These are phyloP conservation scores for Saccharum spontaneum DNA, from an alignment of 176 grass and related monocot species.

Conservation along the genomic window DNA sequence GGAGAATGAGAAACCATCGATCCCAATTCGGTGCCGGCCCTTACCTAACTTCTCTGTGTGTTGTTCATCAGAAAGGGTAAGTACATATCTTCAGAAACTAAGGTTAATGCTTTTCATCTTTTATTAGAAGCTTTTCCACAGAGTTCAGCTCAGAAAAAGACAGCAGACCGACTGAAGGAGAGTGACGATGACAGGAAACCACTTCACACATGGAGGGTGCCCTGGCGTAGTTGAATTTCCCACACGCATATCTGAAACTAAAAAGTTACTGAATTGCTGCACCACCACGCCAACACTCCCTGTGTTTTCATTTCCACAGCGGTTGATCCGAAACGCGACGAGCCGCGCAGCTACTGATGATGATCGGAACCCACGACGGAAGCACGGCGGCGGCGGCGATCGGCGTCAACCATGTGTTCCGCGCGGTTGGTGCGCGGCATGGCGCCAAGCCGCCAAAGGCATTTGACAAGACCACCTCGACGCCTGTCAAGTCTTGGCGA, in stretches of 20 bases:
- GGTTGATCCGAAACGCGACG: neutral
- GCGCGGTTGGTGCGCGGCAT: neutral
- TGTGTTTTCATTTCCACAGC: neutral
- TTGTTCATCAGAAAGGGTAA: neutral
- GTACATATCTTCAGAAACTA: neutral
- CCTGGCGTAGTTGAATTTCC: neutral
- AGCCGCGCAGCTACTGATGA: neutral
- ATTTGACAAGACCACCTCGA: neutral
- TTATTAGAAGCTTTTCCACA: neutral
- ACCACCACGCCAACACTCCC: neutral
- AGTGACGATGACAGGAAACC: neutral
- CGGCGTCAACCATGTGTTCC: neutral
- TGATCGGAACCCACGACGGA: neutral
- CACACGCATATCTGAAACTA: neutral
- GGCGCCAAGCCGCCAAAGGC: neutral
- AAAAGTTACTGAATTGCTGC: neutral
- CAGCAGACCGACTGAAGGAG: neutral
- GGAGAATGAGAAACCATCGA: neutral
- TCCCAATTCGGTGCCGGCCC: neutral
- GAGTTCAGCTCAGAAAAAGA: neutral
- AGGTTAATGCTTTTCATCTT: neutral
- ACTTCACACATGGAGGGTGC: neutral
- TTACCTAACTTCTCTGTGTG: neutral
- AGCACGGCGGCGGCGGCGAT: neutral
- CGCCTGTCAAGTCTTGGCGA: neutral